Base-by-base conservation (phyloP, 371 early-diverging fungal genomes). In the Mortierella sp. region DNA sequence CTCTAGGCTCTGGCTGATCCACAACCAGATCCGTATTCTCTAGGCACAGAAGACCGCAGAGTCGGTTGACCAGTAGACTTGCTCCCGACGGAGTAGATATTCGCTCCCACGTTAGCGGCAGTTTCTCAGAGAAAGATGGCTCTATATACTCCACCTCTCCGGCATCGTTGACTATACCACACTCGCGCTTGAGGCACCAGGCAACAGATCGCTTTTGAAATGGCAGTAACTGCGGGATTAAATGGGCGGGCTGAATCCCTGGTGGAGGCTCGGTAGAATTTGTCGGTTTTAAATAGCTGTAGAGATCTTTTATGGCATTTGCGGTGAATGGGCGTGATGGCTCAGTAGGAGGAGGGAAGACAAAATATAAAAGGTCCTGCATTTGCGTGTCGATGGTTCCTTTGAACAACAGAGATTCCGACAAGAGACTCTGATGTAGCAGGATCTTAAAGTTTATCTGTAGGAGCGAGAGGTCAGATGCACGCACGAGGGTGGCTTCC, bases 291-390 rank as follows among this genome's bases (percentile, higher is more conserved):
- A 78, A n/a, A 24, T 78, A 70, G 3, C 68, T 51, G 54, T 78
- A 78, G 4, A 78, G 66, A 49, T 78, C 78, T 22, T 65, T 72
- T 61, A 78, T 69, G 20, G 78, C 59, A 58, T 77, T 62, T 16
- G 61, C 14, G 0, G 77, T 71, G 45, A 71, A 67, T 8, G 20
- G 55, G 12, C 14, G 49, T 2, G 54, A 55, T 26, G 11, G 4
- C 26, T 39, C 52, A n/a, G 20, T 0, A 0, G 32, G 37, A 5
- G 62, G 66, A 5, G 78, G 78, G 24, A 72, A 78, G 20, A 62
- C 35, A 57, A 78, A 73, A 24, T 68, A 69, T 22, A 78, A 20
- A 32, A 78, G 18, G 28, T 68, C 72, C 24, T 73, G 70, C 52
- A 73, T 64, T 5, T 12, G 28, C 0, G 65, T 1, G 28, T 69